Conservation (phyloP, 345 rosid species). For the Lagerstroemia speciosa region DNA sequence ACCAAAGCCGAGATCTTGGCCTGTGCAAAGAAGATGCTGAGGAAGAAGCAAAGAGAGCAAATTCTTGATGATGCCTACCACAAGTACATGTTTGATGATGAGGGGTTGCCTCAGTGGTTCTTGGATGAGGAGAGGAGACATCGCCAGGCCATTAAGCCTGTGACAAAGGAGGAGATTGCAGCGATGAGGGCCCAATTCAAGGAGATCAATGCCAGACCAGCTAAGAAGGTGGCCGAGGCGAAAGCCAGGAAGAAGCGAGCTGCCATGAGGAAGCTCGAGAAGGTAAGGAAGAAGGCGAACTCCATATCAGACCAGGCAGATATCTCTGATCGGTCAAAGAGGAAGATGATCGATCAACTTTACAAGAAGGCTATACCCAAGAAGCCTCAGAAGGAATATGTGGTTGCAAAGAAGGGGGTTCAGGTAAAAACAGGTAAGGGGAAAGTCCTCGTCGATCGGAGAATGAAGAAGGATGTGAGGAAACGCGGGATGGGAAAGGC, state of each 20-base stretch:
- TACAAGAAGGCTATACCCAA: constrained; percentile 75
- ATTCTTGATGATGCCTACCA: constrained; percentile 80
- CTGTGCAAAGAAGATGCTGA: constrained; percentile 81
- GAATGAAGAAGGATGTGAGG: constrained; percentile 83
- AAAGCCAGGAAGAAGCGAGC: constrained; percentile 82
- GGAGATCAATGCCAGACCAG: constrained; percentile 86
- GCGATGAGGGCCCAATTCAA: constrained; percentile 88
- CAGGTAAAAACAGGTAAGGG: constrained; percentile 73
- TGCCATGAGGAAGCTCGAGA: constrained; percentile 66
- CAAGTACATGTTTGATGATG: constrained; percentile 69
- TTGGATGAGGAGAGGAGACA: constrained; percentile 81
- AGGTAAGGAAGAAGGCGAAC: constrained; percentile 87
- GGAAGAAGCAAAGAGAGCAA: constrained; percentile 77
- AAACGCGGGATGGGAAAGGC: constrained; percentile 39
- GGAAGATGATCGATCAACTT: constrained; percentile 69
- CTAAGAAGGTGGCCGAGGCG: constrained; percentile 93
- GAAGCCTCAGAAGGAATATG: constrained; percentile 64
- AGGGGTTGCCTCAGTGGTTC: constrained; percentile 77
- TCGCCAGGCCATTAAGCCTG: constrained; percentile 58
- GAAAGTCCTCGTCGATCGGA: constrained; percentile 68
- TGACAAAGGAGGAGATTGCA: constrained; percentile 75
- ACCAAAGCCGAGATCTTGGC: constrained; percentile 86
- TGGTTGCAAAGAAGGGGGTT: constrained; percentile 91
- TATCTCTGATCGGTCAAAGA: constrained; percentile 67
- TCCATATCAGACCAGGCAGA: constrained; percentile 67